These are phyloP conservation scores for Lactifluus volemus DNA, from an alignment of 768 basidiomycete genomes.

Conservation along the genomic window DNA sequence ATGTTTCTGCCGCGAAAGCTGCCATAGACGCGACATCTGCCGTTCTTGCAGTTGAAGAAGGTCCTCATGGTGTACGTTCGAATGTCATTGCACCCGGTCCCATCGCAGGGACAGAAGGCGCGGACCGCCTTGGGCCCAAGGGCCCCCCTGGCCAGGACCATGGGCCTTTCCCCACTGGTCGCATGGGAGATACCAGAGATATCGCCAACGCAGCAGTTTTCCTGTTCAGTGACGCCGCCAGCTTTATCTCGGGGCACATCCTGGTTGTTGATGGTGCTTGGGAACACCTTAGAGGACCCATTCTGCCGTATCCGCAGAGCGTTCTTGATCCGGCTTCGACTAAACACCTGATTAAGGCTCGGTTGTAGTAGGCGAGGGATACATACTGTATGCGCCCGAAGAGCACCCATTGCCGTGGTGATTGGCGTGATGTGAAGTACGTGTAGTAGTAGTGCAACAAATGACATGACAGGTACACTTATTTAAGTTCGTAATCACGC, in stretches of 20 bases:
- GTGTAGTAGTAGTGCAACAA: background rate
- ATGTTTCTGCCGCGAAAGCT: constrained; percentile 93
- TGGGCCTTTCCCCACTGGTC: constrained; percentile 10
- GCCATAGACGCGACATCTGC: constrained; percentile 83
- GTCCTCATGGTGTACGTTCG: constrained; percentile 87
- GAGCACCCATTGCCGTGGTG: background rate
- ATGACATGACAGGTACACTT: background rate
- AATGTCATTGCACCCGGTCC: constrained; percentile 83
- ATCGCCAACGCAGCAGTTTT: constrained; percentile 33
- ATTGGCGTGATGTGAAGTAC: background rate
- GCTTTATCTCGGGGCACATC: constrained; percentile 32
- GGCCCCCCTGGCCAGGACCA: background rate
- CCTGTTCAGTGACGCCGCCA: constrained; percentile 34
- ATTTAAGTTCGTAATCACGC: background rate
- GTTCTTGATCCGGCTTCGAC: constrained; percentile 21
- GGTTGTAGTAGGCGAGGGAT: constrained; percentile 15
- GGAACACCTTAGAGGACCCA: constrained; percentile 18
- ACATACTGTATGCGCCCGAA: background rate
- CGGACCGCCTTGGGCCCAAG: constrained; percentile 42
- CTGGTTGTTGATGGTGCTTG: constrained; percentile 26
- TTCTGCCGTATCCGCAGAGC: constrained; percentile 21
- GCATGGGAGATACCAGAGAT: constrained; percentile 24
- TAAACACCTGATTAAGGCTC: constrained; percentile 19
- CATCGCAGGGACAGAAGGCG: constrained; percentile 71
- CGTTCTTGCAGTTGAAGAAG: constrained; percentile 89